Base-by-base conservation (phyloP, 495 filamentous ascomycete species). In the Talaromyces nanjingensis region DNA sequence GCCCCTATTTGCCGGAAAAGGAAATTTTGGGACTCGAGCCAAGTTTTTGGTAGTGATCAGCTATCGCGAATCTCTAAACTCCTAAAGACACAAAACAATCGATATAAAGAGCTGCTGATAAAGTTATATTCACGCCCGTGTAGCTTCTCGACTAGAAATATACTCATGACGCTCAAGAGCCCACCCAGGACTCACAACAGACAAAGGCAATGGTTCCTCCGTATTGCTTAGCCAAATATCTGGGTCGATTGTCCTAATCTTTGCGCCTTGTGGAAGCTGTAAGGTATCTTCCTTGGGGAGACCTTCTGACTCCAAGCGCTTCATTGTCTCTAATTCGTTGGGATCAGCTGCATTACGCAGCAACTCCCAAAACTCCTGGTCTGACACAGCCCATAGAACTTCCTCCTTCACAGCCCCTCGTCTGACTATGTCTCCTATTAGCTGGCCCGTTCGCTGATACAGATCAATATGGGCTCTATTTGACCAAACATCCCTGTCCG, bases 221-320 rank as follows among this genome's bases (percentile, higher is more conserved):
- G 20, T 52, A 45, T 52, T 63, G 39, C 63, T 59, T 12, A 42
- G 1, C 24, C 64, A 75, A 55, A 78, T 60, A 58, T 76, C 76
- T 18, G 76, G 76, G 64, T 78, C 76, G 18, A 78, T 59, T 16
- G 74, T 77, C 29, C 76, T 72, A 62, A 78, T 66, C 60, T 76
- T 78, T 11, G 74, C 68, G 18, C 65, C 57, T 7, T 53, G 62
- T 8, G 71, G 72, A 29, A 75, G 68, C 18, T 33, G 67, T 2
- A 77, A 61, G 31, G 67, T 62, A 14, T 72, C 63, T 47, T 74
- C 70, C 56, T 73, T 59, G 8, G 71, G 70, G 34, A 75, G 49
- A 27, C 68, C 68, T 59, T 75, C 72, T 14, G 61, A 61, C 60
- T 77, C 76, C 16, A 78, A 66, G 49, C 60, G 65, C 20, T 72